Conservation (phyloP, 2,329 filamentous ascomycete species). For the Akanthomyces uredinophilus region DNA sequence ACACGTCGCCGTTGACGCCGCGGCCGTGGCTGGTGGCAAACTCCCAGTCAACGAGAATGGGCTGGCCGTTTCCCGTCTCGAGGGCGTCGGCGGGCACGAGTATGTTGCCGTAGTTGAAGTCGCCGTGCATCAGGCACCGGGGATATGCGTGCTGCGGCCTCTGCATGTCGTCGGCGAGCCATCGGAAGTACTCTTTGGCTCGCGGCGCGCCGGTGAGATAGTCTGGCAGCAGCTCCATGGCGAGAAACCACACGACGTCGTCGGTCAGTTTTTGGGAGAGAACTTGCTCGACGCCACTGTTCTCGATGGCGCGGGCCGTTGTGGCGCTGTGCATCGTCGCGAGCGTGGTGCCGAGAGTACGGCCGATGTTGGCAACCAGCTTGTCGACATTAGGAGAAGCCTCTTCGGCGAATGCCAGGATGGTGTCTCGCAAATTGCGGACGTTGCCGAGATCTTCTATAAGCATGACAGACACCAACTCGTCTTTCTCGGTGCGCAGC, state of each 20-base stretch:
- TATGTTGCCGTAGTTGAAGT: slow-evolving; percentile 14
- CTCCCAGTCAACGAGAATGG: slow-evolving; percentile 10
- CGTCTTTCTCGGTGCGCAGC: neutral
- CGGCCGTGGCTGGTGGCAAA: slow-evolving; percentile 9
- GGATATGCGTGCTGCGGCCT: neutral
- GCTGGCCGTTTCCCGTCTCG: neutral
- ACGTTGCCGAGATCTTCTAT: slow-evolving; percentile 9
- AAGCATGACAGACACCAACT: slow-evolving; percentile 3
- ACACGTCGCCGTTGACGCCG: slow-evolving; percentile 9
- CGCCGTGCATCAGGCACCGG: slow-evolving; percentile 8
- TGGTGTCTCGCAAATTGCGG: neutral
- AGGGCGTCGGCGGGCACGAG: neutral
- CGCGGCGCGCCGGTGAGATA: neutral
- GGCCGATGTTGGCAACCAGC: neutral
- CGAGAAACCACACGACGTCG: slow-evolving; percentile 11
- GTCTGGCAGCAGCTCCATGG: slow-evolving; percentile 9
- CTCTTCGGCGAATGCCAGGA: neutral
- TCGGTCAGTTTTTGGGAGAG: neutral
- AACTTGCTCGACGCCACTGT: neutral
- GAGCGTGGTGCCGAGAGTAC: neutral
- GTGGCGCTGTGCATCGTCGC: slow-evolving; percentile 3
- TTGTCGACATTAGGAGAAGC: neutral
- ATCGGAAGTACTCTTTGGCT: neutral
- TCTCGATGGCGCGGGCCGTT: neutral
- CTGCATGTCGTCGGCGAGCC: slow-evolving; percentile 6